Evolutionary conservation across 2,329 filamentous ascomycete genomes (phyloP).

Genomic region (Parastagonospora avenae): DNA sequence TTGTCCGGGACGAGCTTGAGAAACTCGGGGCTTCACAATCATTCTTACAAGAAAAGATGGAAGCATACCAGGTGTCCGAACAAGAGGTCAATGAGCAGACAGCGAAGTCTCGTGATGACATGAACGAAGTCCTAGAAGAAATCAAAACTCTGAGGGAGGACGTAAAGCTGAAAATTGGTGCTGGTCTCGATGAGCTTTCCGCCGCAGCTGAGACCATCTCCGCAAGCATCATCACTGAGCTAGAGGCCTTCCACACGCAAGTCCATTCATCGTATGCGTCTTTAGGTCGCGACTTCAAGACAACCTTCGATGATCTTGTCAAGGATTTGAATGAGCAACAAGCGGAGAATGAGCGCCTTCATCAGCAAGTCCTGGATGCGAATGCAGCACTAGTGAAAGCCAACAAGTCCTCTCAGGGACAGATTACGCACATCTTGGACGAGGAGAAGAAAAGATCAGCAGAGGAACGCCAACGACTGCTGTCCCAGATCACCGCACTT

Average conservation of each 20-base stretch:
- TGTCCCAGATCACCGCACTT: slow-evolving; percentile 77
- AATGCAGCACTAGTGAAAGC: slow-evolving; percentile 71
- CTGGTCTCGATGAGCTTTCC: slow-evolving; percentile 82
- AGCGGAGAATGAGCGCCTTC: slow-evolving; percentile 73
- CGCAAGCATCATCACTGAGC: slow-evolving; percentile 83
- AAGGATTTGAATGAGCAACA: slow-evolving; percentile 77
- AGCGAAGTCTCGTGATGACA: slow-evolving; percentile 74
- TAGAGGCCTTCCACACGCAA: slow-evolving; percentile 80
- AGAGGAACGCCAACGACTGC: slow-evolving; percentile 73
- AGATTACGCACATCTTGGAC: slow-evolving; percentile 71
- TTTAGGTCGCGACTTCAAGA: slow-evolving; percentile 84
- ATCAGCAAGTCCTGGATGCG: slow-evolving; percentile 72
- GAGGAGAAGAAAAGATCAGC: slow-evolving; percentile 77
- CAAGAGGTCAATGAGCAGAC: slow-evolving; percentile 71
- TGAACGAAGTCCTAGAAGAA: slow-evolving; percentile 90
- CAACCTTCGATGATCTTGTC: slow-evolving; percentile 80
- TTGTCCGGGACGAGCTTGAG: slow-evolving; percentile 75
- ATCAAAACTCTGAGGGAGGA: slow-evolving; percentile 88
- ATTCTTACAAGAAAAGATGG: slow-evolving; percentile 72
- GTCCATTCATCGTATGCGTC: slow-evolving; percentile 83
- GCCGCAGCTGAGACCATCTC: slow-evolving; percentile 86
- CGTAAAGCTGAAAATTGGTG: slow-evolving; percentile 83
- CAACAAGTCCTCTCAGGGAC: slow-evolving; percentile 68
- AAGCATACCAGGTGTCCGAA: slow-evolving; percentile 70
- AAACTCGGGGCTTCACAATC: slow-evolving; percentile 72